Conservation (phyloP, 345 rosid species). For the Eutrema yunnanense region DNA sequence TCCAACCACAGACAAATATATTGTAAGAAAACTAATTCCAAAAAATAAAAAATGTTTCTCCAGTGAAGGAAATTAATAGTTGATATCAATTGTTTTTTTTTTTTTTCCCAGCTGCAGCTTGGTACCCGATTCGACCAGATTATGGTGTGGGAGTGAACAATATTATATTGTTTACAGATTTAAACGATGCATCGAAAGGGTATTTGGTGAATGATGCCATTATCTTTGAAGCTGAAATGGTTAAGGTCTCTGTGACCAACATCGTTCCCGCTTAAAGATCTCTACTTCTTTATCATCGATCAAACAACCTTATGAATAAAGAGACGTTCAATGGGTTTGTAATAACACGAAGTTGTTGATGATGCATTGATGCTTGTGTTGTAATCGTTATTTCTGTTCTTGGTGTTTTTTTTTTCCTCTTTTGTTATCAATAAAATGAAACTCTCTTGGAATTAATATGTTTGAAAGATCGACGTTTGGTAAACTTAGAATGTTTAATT, state of each 20-base stretch:
- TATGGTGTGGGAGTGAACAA: slow-evolving; percentile 14
- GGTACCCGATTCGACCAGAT: slow-evolving; percentile 20
- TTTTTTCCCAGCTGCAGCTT: slow-evolving; percentile 10
- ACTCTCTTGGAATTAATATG: not conserved
- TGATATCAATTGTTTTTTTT: not conserved
- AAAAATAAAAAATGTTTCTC: not conserved
- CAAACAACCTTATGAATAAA: not conserved
- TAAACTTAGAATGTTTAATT: not conserved
- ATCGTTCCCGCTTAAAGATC: slow-evolving; percentile 10
- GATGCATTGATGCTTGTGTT: not conserved
- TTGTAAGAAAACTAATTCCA: slow-evolving; percentile 15
- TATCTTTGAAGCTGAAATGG: slow-evolving; percentile 37
- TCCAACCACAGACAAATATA: not conserved
- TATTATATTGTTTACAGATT: slow-evolving; percentile 13
- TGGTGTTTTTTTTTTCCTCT: not conserved
- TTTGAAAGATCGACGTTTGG: not conserved
- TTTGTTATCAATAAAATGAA: not conserved
- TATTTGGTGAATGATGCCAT: slow-evolving; percentile 29
- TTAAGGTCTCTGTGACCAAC: slow-evolving; percentile 21
- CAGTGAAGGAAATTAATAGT: not conserved
- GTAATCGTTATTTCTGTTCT: not conserved
- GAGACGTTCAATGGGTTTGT: not conserved
- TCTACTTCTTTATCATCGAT: not conserved
- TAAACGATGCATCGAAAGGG: slow-evolving; percentile 22
- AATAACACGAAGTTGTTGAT: not conserved